Conservation (phyloP, 768 basidiomycete genomes). For the Leucocoprinus birnbaumii region DNA sequence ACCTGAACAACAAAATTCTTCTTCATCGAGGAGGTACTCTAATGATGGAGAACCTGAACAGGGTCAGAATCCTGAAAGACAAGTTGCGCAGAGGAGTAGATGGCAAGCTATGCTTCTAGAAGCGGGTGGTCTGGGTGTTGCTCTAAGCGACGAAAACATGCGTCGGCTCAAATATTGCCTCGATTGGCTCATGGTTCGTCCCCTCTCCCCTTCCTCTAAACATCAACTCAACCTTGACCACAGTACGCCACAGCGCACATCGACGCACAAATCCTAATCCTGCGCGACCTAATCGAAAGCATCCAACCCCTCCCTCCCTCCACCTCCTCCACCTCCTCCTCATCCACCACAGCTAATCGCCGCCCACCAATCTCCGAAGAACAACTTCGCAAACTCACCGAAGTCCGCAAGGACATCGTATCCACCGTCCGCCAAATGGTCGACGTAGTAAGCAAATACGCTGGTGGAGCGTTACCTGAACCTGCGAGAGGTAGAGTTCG, state of each 20-base stretch:
- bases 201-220: not conserved
- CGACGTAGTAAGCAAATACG: slow-evolving; percentile 81
- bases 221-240: slow-evolving; percentile 20
- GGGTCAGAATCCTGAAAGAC: slow-evolving; percentile 31
- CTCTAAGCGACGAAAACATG: slow-evolving; percentile 91
- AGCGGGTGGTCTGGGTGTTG: slow-evolving; percentile 84
- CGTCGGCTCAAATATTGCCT: slow-evolving; percentile 80
- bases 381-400: slow-evolving; percentile 65
- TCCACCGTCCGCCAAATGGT: slow-evolving; percentile 88
- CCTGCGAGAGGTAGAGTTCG: slow-evolving; percentile 74
- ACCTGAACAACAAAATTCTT: not conserved
- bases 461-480: slow-evolving; percentile 84
- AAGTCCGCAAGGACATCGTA: slow-evolving; percentile 81
- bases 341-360: too few relatives aligned
- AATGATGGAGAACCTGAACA: too few relatives aligned
- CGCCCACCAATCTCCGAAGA: slow-evolving; percentile 34
- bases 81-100: slow-evolving; percentile 70
- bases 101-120: slow-evolving; percentile 86
- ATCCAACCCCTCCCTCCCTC: slow-evolving; percentile 49
- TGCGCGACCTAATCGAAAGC: slow-evolving; percentile 80
- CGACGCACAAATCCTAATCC: slow-evolving; percentile 80
- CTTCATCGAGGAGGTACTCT: too few relatives aligned
- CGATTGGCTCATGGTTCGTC: slow-evolving; percentile 79
- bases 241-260: slow-evolving; percentile 88
- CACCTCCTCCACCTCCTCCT: slow-evolving; percentile 23